Evolutionary conservation across 148 eudicot species (phyloP).

Genomic region (Chenopodium album): DNA sequence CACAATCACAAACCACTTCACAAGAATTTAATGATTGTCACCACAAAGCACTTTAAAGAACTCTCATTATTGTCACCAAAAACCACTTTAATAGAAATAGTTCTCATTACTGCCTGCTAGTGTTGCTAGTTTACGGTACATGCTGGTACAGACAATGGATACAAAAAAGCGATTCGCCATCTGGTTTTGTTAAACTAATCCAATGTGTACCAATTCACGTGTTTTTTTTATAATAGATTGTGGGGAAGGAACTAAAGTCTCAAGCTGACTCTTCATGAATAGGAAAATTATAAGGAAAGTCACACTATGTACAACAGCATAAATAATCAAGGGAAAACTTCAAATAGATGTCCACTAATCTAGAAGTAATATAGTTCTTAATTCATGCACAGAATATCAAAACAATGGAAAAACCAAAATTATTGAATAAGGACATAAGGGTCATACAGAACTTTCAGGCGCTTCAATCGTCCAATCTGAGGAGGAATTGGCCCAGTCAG

Average conservation of each 20-base stretch:
- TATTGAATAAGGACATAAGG: slow-evolving; percentile 5
- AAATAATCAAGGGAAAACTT: not conserved
- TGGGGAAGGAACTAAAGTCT: not conserved
- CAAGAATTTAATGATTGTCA: not conserved
- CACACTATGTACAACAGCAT: not conserved
- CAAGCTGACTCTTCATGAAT: not conserved
- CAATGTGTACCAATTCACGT: not conserved
- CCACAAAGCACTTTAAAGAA: not conserved
- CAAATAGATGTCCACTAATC: not conserved
- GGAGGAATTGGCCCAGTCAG: slow-evolving; percentile 96
- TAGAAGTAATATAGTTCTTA: not conserved
- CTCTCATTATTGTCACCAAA: not conserved
- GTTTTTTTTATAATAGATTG: not conserved
- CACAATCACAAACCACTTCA: not conserved
- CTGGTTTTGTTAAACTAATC: not conserved
- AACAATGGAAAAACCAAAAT: not conserved
- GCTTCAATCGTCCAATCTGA: slow-evolving; percentile 75
- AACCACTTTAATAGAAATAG: not conserved
- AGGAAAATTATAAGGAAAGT: not conserved
- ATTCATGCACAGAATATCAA: not conserved
- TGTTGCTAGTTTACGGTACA: not conserved
- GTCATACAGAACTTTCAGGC: slow-evolving; percentile 40
- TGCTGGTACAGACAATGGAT: too few species aligned
- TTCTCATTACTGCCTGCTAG: not conserved
- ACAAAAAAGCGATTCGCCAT: not conserved